phyloP scores from a whole-genome alignment of 371 early-diverging fungal species.

The Synchytrium microbalum region DNA sequence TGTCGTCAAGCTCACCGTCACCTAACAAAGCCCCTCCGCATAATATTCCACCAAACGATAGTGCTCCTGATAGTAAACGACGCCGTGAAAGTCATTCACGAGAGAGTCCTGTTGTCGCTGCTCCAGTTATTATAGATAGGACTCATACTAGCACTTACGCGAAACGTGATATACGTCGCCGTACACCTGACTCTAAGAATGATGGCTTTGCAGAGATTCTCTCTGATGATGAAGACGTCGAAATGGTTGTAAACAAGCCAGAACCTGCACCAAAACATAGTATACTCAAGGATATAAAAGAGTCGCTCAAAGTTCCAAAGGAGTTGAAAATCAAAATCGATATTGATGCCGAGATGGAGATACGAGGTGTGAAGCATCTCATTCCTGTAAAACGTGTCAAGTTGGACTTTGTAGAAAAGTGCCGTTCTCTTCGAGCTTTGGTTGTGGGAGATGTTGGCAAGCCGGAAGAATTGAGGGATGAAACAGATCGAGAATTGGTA shows the following conservation, averaged over 20 bases:
- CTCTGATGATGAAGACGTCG: background rate
- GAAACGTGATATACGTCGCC: background rate
- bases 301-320: background rate
- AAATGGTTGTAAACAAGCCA: background rate
- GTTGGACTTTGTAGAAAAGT: constrained; percentile 16
- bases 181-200: background rate
- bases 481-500: background rate
- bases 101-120: too few species aligned
- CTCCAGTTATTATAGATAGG: too few species aligned
- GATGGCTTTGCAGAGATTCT: background rate
- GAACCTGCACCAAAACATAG: background rate
- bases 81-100: too few species aligned
- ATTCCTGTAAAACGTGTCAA: constrained; percentile 17
- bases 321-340: background rate
- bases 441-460: too few species aligned
- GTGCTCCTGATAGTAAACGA: too few species aligned
- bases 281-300: background rate
- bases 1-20: too few species aligned
- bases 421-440: constrained; percentile 8
- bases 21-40: too few species aligned
- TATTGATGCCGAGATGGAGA: background rate
- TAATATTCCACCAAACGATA: too few species aligned
- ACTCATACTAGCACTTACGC: too few species aligned
- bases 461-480: too few species aligned
- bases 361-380: constrained; percentile 14